Conservation (phyloP, 352 stramenopile species). For the Globisporangium nodosum region DNA sequence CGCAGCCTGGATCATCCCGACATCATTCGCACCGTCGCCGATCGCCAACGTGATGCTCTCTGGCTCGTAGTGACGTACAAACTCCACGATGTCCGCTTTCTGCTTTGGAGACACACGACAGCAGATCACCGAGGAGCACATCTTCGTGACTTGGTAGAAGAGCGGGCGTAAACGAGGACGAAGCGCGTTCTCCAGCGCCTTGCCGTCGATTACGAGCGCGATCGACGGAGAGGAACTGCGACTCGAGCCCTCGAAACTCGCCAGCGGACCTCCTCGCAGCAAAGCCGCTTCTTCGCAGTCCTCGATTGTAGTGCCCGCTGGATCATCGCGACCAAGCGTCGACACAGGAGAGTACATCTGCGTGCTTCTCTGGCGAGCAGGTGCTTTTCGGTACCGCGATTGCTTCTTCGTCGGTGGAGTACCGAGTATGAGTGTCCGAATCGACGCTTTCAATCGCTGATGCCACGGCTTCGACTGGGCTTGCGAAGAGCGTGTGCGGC, state of each 20-base stretch:
- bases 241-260: not conserved
- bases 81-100: conserved; percentile 78
- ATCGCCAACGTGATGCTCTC: conserved; percentile 88
- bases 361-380: not conserved
- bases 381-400: not conserved
- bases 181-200: conserved; percentile 77
- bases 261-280: conserved; percentile 4
- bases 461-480: conserved; percentile 1
- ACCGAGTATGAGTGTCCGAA: conserved; percentile 8
- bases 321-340: conserved; percentile 6
- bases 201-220: conserved; percentile 92
- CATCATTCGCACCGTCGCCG: conserved; percentile 96
- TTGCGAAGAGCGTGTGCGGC: conserved; percentile 1
- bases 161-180: conserved; percentile 35
- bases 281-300: conserved; percentile 2
- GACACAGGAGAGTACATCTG: conserved; percentile 12
- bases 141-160: conserved; percentile 68
- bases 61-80: conserved; percentile 64
- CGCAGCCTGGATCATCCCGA: conserved; percentile 93
- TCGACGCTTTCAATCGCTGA: conserved; percentile 2
- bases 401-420: conserved; percentile 8
- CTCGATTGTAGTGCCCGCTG: not conserved
- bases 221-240: conserved; percentile 13
- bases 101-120: conserved; percentile 87
- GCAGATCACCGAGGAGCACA: conserved; percentile 80